Evolutionary conservation across 768 basidiomycete species (phyloP), one percentile per base, ranked within the genome.

Genomic region (Tephrocybe rancida): DNA sequence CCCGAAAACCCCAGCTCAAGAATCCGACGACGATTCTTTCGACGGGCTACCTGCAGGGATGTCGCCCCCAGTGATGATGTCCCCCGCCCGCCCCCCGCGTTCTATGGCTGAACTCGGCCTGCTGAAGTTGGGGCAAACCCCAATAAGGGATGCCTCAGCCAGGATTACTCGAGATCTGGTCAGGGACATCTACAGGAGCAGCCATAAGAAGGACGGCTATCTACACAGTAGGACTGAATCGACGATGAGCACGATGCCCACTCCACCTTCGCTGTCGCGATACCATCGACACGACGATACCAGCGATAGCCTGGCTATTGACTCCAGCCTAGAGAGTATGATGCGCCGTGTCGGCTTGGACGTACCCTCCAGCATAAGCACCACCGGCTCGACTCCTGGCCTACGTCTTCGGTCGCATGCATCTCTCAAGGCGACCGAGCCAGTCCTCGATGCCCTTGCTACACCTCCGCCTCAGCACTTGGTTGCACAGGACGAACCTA

Each of bases 211-310:
- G 68, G 62, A 65, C 50, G 65, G 64, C 14, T 64, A 67, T 47
- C 43, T 62, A n/a, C 41, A 63, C 50, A 65, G 70, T 29, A 60
- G 64, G n/a, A 69, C 66, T 26, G 86, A 84, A 58, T 84, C 86
- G 21, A 89, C 82, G 52, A 77, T 84, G 77, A 87, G 85, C 68
- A 83, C 84, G 13, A 78, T 88, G 48, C 80, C 85, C 1, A 83
- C 85, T 1, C 86, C 87, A 5, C 89, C 88, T 24, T 89, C 88
- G 0, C 72, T 91, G 13, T 83, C 86, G 13, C 75, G 82, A n/a
- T 90, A 90, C 60, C 73, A 68, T n/a, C 73, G 74, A 7, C 69
- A 70, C 37, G 68, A 73, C n/a, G 78, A 81, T 27, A 75, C 67
- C 11, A 80, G 73, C 53, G 72, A 71, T 38, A 85, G 73, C 56